Percentiles rank a stretch among this genome's conserved stretches.
phyloP scores from a whole-genome alignment of 2,329 filamentous ascomycete genomes.

The Pseudomassariella vexata region DNA sequence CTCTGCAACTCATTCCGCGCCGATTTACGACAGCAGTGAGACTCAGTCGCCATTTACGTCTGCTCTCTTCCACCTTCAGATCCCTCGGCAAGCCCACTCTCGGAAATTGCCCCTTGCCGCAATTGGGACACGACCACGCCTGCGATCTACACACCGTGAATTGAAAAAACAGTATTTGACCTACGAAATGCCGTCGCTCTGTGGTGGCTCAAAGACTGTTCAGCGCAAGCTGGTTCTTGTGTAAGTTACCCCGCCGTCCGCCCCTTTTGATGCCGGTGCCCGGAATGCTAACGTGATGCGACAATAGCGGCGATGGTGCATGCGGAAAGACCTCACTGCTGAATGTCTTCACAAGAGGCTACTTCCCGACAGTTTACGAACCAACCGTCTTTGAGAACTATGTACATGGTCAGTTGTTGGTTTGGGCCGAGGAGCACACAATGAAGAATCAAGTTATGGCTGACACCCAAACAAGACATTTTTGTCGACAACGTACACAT shows the following conservation, averaged over 20 bases:
- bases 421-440: too few species aligned
- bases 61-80: too few species aligned
- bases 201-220: constrained; percentile 75
- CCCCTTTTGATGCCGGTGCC: constrained; percentile 5
- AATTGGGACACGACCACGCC: too few species aligned
- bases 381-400: constrained; percentile 99
- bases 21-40: too few species aligned
- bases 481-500: constrained; percentile 97
- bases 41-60: too few species aligned
- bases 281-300: constrained; percentile 26
- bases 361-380: constrained; percentile 97
- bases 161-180: too few species aligned
- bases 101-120: too few species aligned
- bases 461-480: too few species aligned
- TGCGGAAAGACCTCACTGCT: constrained; percentile 95
- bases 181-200: constrained; percentile 44
- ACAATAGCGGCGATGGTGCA: constrained; percentile 84
- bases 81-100: too few species aligned
- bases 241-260: constrained; percentile 44
- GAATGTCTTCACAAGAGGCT: constrained; percentile 98
- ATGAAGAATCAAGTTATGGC: too few species aligned
- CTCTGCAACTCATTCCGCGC: too few species aligned
- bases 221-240: constrained; percentile 95
- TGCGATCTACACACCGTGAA: too few species aligned
- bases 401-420: constrained; percentile 70